Evolutionary conservation across 768 basidiomycete species (phyloP).

Genomic region (Cystobasidiopsis lactophilus): DNA sequence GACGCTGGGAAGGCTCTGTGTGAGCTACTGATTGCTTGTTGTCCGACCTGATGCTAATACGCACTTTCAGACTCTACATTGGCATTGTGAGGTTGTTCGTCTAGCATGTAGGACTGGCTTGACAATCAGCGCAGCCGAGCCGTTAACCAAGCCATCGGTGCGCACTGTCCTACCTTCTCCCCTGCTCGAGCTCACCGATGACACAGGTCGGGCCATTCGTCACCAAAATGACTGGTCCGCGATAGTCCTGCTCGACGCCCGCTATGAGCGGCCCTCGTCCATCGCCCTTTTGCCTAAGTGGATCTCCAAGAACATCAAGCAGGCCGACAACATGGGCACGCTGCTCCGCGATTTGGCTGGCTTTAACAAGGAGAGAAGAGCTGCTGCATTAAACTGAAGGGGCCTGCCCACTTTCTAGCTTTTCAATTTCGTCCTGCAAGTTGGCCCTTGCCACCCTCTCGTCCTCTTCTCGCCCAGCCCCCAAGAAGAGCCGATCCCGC

Average conservation of each 20-base stretch:
- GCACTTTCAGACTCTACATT: slow-evolving; percentile 41
- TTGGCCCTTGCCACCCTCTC: too few species aligned
- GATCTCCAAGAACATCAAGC: slow-evolving; percentile 21
- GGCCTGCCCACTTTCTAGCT: too few species aligned
- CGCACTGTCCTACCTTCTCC: slow-evolving; percentile 34
- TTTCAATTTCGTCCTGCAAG: too few species aligned
- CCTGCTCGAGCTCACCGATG: neutral
- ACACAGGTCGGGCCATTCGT: slow-evolving; percentile 79
- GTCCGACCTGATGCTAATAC: slow-evolving; percentile 22
- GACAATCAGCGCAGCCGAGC: slow-evolving; percentile 33
- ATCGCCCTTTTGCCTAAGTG: slow-evolving; percentile 67
- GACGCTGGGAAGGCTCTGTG: slow-evolving; percentile 65
- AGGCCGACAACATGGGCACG: too few species aligned
- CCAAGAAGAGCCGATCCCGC: too few species aligned
- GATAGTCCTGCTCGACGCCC: slow-evolving; percentile 61
- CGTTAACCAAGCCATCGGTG: slow-evolving; percentile 94
- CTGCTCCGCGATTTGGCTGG: too few species aligned
- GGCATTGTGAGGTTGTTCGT: slow-evolving; percentile 6
- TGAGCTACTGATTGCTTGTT: slow-evolving; percentile 38
- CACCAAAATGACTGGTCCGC: slow-evolving; percentile 81
- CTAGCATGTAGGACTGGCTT: neutral
- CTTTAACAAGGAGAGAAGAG: too few species aligned
- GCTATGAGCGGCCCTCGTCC: slow-evolving; percentile 50
- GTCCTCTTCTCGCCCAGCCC: too few species aligned
- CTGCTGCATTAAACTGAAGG: too few species aligned